Percentiles rank a stretch among this genome's conserved stretches.
Evolutionary conservation across 2,329 filamentous ascomycete genomes (phyloP).

Genomic region (Botrytis aclada): DNA sequence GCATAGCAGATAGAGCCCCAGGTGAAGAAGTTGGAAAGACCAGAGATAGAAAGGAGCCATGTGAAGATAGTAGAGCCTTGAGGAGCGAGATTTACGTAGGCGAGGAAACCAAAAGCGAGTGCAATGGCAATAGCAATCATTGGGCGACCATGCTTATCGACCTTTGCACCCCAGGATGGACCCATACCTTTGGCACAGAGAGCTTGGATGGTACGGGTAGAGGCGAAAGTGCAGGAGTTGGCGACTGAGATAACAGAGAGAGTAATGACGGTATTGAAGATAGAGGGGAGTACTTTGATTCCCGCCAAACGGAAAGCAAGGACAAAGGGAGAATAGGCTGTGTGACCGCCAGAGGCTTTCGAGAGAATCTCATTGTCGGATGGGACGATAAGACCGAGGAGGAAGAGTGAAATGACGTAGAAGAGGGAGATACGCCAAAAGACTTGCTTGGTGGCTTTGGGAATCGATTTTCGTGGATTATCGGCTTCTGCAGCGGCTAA

Average conservation of each 20-base stretch:
- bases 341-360: conserved; percentile 60
- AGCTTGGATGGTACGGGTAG: conserved; percentile 83
- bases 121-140: conserved; percentile 49
- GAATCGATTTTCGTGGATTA: conserved; percentile 75
- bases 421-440: conserved; percentile 89
- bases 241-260: conserved; percentile 86
- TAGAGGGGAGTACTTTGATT: conserved; percentile 74
- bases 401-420: conserved; percentile 77
- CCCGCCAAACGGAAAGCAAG: conserved; percentile 84
- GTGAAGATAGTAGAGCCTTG: conserved; percentile 61
- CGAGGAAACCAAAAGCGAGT: conserved; percentile 57
- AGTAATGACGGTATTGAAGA: conserved; percentile 94
- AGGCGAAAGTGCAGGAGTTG: conserved; percentile 89
- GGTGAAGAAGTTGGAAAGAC: conserved; percentile 70
- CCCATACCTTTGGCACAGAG: conserved; percentile 85
- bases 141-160: conserved; percentile 78
- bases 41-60: conserved; percentile 71
- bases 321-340: conserved; percentile 79
- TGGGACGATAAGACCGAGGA: conserved; percentile 80
- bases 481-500: conserved; percentile 74
- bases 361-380: conserved; percentile 64
- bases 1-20: conserved; percentile 68
- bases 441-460: conserved; percentile 86
- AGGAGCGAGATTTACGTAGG: conserved; percentile 58
- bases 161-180: conserved; percentile 71